A percentile compares a stretch with the other conserved stretches of the same genome.
These are phyloP conservation scores for Gymnopilus dilepis DNA, from an alignment of 768 basidiomycete species.

Conservation along the genomic window DNA sequence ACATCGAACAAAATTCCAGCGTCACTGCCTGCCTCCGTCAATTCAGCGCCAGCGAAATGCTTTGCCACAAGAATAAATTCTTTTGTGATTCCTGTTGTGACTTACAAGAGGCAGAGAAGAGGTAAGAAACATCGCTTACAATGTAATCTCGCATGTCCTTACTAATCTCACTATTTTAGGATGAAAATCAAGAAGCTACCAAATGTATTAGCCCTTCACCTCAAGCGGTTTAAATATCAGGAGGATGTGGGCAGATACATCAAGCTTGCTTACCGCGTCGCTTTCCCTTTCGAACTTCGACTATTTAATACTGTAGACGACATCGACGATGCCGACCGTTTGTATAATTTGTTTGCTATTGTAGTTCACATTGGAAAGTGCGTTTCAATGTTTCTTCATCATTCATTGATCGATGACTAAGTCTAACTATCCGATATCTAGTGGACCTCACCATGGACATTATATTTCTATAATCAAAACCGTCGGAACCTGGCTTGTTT, in stretches of 20 bases:
- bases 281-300: constrained; percentile 93
- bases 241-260: constrained; percentile 89
- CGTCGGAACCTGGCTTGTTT: constrained; percentile 84
- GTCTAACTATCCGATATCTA: constrained; percentile 38
- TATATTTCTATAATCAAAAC: constrained; percentile 96
- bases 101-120: constrained; percentile 96
- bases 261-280: constrained; percentile 96
- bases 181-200: constrained; percentile 99
- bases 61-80: constrained; percentile 97
- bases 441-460: constrained; percentile 98
- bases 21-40: constrained; percentile 95
- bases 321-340: constrained; percentile 84
- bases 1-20: constrained; percentile 98
- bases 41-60: constrained; percentile 98
- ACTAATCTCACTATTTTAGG: constrained; percentile 45
- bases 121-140: constrained; percentile 53
- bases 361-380: constrained; percentile 99
- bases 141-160: not conserved
- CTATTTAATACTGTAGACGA: constrained; percentile 98
- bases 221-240: constrained; percentile 99
- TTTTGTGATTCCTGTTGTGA: constrained; percentile 98
- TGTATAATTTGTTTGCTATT: constrained; percentile 95
- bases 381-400: constrained; percentile 41
- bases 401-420: constrained; percentile 14
- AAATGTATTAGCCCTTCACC: constrained; percentile 91